phyloP scores from a whole-genome alignment of 495 filamentous ascomycete species.

The Penicillium paradoxum region DNA sequence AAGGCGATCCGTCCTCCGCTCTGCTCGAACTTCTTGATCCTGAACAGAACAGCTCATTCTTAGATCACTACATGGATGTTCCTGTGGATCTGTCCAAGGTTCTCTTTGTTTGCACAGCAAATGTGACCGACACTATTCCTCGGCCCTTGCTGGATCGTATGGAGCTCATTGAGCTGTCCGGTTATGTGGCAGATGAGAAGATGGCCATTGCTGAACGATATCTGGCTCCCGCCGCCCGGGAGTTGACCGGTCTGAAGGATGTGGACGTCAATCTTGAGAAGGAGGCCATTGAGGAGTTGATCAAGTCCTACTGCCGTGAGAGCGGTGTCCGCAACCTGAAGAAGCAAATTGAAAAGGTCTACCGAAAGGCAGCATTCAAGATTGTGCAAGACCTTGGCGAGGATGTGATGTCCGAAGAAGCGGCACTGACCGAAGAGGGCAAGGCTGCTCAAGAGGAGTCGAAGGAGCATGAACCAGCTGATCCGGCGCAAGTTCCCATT shows the following conservation, averaged over 20 bases:
- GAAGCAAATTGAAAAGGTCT: conserved; percentile 99
- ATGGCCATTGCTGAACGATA: conserved; percentile 97
- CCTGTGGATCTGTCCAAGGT: conserved; percentile 97
- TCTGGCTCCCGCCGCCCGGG: conserved; percentile 84
- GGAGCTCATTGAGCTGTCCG: conserved; percentile 96
- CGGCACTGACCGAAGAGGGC: conserved; percentile 82
- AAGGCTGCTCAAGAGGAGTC: conserved; percentile 74
- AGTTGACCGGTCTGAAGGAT: conserved; percentile 82
- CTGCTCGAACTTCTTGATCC: conserved; percentile 93
- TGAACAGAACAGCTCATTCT: conserved; percentile 94
- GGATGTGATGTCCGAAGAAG: conserved; percentile 71
- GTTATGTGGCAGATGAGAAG: conserved; percentile 97
- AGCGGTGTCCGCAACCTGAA: conserved; percentile 96
- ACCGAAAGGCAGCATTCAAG: conserved; percentile 93
- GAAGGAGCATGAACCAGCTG: conserved; percentile 53
- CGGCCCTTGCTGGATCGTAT: conserved; percentile 92
- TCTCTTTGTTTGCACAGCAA: conserved; percentile 97
- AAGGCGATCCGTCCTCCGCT: conserved; percentile 93
- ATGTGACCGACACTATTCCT: conserved; percentile 98
- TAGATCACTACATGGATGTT: conserved; percentile 99
- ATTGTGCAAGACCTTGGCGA: conserved; percentile 95
- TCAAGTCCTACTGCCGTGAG: conserved; percentile 97
- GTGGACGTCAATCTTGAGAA: conserved; percentile 80
- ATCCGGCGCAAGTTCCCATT: conserved; percentile 52
- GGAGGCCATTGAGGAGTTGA: conserved; percentile 88